A percentile compares a stretch with the other conserved stretches of the same genome.
These are phyloP conservation scores for Aspergillus sp. DNA, from an alignment of 2,329 filamentous ascomycete species.

Conservation along the genomic window DNA sequence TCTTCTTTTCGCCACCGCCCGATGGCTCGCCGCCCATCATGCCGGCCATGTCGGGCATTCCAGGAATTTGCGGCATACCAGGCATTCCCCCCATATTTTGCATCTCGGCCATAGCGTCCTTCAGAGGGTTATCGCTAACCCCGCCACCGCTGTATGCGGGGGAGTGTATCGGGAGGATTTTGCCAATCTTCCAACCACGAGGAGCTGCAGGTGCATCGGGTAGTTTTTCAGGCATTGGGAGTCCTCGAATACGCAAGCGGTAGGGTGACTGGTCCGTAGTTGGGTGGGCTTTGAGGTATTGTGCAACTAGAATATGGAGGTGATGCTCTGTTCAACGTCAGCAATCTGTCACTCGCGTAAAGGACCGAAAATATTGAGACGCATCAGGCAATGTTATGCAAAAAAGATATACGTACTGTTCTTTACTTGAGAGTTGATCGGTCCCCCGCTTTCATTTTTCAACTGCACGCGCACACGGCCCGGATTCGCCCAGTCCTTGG, in stretches of 20 bases:
- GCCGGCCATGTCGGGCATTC: slow-evolving; percentile 55
- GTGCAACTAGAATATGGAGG: slow-evolving; percentile 76
- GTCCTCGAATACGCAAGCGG: slow-evolving; percentile 69
- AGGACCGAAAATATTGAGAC: not conserved
- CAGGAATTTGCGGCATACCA: slow-evolving; percentile 41
- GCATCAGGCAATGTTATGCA: no score
- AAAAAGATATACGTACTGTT: slow-evolving; percentile 55
- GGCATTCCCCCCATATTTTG: slow-evolving; percentile 49
- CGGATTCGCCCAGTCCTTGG: slow-evolving; percentile 97
- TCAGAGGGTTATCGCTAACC: slow-evolving; percentile 89
- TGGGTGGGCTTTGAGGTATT: slow-evolving; percentile 74
- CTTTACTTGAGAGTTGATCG: slow-evolving; percentile 55
- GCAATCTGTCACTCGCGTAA: not conserved
- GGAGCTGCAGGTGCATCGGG: slow-evolving; percentile 75
- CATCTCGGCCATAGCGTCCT: slow-evolving; percentile 98
- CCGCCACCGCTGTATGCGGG: slow-evolving; percentile 89
- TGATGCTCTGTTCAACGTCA: slow-evolving; percentile 63
- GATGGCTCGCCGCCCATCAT: slow-evolving; percentile 49
- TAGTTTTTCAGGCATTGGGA: slow-evolving; percentile 65
- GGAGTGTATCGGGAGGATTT: slow-evolving; percentile 81
- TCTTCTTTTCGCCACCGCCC: slow-evolving; percentile 40
- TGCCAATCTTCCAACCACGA: slow-evolving; percentile 85
- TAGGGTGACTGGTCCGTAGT: slow-evolving; percentile 72
- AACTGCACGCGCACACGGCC: slow-evolving; percentile 81
- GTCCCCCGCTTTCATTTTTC: slow-evolving; percentile 54